Base-by-base conservation (phyloP, 768 basidiomycete species). In the Tylopilus balloui region DNA sequence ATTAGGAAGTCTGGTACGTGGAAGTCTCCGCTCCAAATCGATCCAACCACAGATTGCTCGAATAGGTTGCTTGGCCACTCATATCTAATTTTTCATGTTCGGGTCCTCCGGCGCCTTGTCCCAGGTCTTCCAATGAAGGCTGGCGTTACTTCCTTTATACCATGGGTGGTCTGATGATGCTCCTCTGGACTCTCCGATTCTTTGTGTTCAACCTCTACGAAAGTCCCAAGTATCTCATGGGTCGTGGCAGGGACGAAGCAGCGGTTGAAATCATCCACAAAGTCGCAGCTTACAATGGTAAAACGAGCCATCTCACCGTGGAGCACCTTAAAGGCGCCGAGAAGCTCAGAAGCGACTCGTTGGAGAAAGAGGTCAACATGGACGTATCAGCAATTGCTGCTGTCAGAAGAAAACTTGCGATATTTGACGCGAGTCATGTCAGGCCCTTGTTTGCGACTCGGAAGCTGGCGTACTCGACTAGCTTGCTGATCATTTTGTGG, bases 131-230 rank as follows among this genome's bases (percentile, higher is more conserved):
- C 6, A 88, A 89, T 52, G 63, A 77, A 66, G 86, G 86, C 17
- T 89, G 87, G 87, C 74, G 87, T 20, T 87, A 87, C 62, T 81
- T 86, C 61, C 69, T 86, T n/a, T 85, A 76, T 60, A 67, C 78
- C 12, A 81, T 88, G 78, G 85, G 86, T 7, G 86, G 81, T 0
- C 60, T 87, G 29, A 86, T 85, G 69, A 68, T 88, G 48, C 15
- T 82, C 34, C 69, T 86, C 36, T 86, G 78, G 72, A 54, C 71
- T 11, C 61, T 84, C 21, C 82, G 84, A 20, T 83, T 84, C 69
- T 78, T 84, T 66, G 62, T 79, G 35, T 88, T 90, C 72, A 68
- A 74, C 41, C 72, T 88, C 8, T 72, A 80, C 48, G 85, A 88
- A 62, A 81, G 80, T 51, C 87, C 86, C 1, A 82, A 84, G 52